Evolutionary conservation across 805 yeast genomes (phyloP), one percentile per base, ranked within the genome.

Genomic region (Maudiozyma turicensis): DNA sequence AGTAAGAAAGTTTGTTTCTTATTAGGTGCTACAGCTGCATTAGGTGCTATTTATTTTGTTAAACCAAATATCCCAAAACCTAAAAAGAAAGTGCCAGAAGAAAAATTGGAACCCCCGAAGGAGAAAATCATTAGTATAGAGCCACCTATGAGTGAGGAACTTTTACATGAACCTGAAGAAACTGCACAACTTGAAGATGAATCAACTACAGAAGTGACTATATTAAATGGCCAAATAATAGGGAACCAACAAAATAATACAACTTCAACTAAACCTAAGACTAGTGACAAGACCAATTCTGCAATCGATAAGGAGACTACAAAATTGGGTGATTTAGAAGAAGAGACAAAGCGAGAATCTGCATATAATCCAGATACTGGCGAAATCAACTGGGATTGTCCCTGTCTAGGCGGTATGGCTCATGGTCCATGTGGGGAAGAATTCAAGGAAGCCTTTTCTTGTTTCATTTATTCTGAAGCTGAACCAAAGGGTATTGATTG

Each of bases 341-440:
- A 63, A 40, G 73, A 70, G 42, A 75, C 69, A 42, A 68, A 70
- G 20, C 72, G 67, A 53, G 70, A 73, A 52, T 85, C 88, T 38
- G 96, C 98, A 4, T 91, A 80, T 70, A 80, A 91, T 71, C 97
- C 97, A 37, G 96, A 86, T 60, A 93, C 99, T 5, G 99, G 99
- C 34, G 98, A 91, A 67, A 93, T 93, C 71, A 93, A 93, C 78
- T 93, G 99, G 99, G 98, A 93, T 64, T 91, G 99, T 68, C 97
- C 98, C 13, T 93, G 99, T 70, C 74, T 93, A 48, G 99, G 99
- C 40, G 99, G 99, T 45, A 91, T 91, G 99, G 99, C 99, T 34
- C 75, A 90, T 57, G 99, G 99, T 0, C 99, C 99, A 50, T 93
- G 99, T 72, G 99, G 99, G 52, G 91, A 83, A 61, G 95, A 88